Base-by-base conservation (phyloP, 108 stramenopile species). In the Nitzschia palea region DNA sequence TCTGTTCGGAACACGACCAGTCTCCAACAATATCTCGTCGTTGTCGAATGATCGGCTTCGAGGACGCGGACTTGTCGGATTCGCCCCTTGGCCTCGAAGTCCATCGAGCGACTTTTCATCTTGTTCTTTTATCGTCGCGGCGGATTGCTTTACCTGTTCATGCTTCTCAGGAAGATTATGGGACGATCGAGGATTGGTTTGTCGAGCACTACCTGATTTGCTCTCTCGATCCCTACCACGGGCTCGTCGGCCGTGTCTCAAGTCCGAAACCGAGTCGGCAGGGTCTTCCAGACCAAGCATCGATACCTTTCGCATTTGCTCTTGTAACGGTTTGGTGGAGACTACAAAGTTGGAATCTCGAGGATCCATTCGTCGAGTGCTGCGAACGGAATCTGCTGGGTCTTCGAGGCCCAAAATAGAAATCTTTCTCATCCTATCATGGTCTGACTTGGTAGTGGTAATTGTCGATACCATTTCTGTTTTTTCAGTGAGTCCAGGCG, bases 231-330 rank as follows among this genome's bases (percentile, higher is more conserved):
- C n/a, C n/a, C n/a, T n/a, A n/a, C n/a, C n/a, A n/a, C n/a, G n/a
- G n/a, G n/a, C n/a, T n/a, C n/a, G n/a, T n/a, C n/a, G n/a, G n/a
- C n/a, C n/a, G n/a, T n/a, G n/a, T n/a, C n/a, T n/a, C n/a, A n/a
- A n/a, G n/a, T n/a, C n/a, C n/a, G n/a, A n/a, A n/a, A n/a, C n/a
- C n/a, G 9, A 18, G 26, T 60, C 59, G 20, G 59, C 59, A 34
- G 59, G 59, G 26, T 60, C 59, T 43, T 60, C 59, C 37, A 40
- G 43, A n/a, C 59, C 59, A 18, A 60, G 27, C 9, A 42, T 60
- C 22, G 59, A 60, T 12, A 60, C 22, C 3, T 60, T 40, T 8
- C 59, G 59, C 59, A 60, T 60, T 5, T 34, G 36, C 23, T 60
- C 59, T 14, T 25, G 17, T 34, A 40, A 31, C 2, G 59, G 20